phyloP scores from a whole-genome alignment of 768 basidiomycete genomes.

The Strobilomyces confusus region DNA sequence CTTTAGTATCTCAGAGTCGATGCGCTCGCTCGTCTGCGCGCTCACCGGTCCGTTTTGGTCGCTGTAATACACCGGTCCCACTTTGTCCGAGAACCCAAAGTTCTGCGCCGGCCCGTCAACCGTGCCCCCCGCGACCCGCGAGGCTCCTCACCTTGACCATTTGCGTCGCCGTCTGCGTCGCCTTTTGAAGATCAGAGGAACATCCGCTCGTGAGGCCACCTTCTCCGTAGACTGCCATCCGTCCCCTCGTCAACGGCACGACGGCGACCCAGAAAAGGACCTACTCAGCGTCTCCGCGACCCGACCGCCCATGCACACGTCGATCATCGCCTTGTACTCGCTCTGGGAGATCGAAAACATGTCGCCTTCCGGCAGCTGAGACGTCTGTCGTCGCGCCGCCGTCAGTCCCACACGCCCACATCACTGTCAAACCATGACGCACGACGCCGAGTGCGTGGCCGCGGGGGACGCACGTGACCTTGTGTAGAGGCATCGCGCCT shows the following conservation, averaged over 20 bases:
- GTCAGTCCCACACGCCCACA: conserved; percentile 8
- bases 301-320: conserved; percentile 91
- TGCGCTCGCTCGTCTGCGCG: conserved; percentile 71
- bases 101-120: conserved; percentile 37
- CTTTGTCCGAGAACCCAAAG: conserved; percentile 73
- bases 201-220: conserved; percentile 92
- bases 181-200: conserved; percentile 78
- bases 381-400: conserved; percentile 47
- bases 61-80: conserved; percentile 81
- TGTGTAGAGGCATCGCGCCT: conserved; percentile 95
- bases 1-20: too few species aligned
- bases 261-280: conserved; percentile 21
- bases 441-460: conserved; percentile 90
- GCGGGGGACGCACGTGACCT: conserved; percentile 95
- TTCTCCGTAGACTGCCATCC: conserved; percentile 72
- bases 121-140: background rate
- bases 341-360: conserved; percentile 65
- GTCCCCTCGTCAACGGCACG: conserved; percentile 8
- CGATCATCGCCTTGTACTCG: conserved; percentile 79
- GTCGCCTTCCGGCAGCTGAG: conserved; percentile 75
- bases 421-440: conserved; percentile 28
- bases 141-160: conserved; percentile 79
- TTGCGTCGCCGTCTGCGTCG: conserved; percentile 71
- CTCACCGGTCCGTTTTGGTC: conserved; percentile 70
- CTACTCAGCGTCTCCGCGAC: conserved; percentile 89